A percentile compares a stretch with the other conserved stretches of the same genome.
These are phyloP conservation scores for Apiosordaria backusii DNA, from an alignment of 495 filamentous ascomycete species.

Conservation along the genomic window DNA sequence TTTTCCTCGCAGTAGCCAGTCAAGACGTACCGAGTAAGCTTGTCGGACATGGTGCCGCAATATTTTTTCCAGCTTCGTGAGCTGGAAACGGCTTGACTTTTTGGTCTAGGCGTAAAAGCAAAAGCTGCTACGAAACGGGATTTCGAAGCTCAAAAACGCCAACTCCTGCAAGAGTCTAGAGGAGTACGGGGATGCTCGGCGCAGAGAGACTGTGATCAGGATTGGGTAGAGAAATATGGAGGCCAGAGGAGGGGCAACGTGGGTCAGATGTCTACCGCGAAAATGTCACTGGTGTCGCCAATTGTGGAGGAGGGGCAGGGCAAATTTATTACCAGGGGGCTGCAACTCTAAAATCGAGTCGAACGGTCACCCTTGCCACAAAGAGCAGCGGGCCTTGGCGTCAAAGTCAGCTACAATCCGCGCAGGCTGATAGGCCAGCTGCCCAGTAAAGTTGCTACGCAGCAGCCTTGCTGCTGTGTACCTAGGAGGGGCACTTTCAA, in stretches of 20 bases:
- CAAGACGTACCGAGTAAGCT: constrained; percentile 35
- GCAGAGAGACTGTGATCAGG: neutral
- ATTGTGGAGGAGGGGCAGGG: constrained; percentile 24
- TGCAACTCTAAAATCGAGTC: constrained; percentile 8
- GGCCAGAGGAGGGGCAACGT: constrained; percentile 16
- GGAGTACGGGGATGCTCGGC: neutral
- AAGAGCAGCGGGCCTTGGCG: constrained; percentile 1
- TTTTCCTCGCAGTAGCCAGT: neutral
- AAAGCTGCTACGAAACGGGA: neutral
- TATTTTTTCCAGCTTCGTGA: neutral
- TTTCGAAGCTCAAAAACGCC: neutral
- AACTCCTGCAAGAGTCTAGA: neutral
- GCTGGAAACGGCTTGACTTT: neutral
- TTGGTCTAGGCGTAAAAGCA: neutral
- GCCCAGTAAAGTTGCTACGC: neutral
- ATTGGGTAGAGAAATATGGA: constrained; percentile 10
- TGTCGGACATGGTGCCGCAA: constrained; percentile 34
- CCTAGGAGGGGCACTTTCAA: neutral
- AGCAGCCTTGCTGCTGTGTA: neutral
- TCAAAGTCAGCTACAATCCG: constrained; percentile 15
- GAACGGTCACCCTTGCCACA: constrained; percentile 3
- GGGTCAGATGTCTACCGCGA: constrained; percentile 16
- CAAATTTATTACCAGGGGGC: constrained; percentile 10
- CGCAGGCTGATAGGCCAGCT: constrained; percentile 16
- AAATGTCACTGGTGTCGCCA: constrained; percentile 14